Percentiles rank a stretch among this genome's conserved stretches.
These are phyloP conservation scores for Beauveria varroae DNA, from an alignment of 2,329 filamentous ascomycete species.

Conservation along the genomic window DNA sequence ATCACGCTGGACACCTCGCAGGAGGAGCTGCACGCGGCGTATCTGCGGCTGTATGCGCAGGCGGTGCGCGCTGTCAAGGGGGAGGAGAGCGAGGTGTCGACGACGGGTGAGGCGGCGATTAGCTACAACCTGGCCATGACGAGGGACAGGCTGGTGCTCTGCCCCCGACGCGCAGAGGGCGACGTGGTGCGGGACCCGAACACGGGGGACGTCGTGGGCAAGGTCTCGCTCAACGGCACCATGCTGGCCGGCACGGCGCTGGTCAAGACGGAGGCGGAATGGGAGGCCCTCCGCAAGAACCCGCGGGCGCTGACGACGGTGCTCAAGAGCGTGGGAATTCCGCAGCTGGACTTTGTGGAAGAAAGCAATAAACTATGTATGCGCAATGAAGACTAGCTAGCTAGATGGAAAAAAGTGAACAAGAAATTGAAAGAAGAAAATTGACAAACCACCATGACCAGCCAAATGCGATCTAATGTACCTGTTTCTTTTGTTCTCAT, in stretches of 20 bases:
- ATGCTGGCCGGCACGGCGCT: conserved; percentile 57
- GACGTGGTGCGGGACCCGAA: conserved; percentile 21
- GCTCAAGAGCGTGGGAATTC: conserved; percentile 25
- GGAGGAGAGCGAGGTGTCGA: conserved; percentile 10
- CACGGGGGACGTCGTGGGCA: conserved; percentile 30
- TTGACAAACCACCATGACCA: background rate
- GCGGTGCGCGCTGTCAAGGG: conserved; percentile 32
- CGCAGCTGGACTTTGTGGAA: conserved; percentile 11
- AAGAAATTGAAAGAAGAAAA: background rate
- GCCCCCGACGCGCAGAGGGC: conserved; percentile 48
- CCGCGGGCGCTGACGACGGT: conserved; percentile 17
- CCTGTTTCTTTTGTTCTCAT: background rate
- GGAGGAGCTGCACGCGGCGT: conserved; percentile 32
- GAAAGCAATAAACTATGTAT: conserved; percentile 4
- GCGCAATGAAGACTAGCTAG: background rate
- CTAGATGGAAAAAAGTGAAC: background rate
- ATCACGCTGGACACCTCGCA: conserved; percentile 28
- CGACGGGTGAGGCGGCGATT: conserved; percentile 38
- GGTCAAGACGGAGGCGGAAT: conserved; percentile 52
- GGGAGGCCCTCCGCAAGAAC: conserved; percentile 43
- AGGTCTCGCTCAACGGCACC: conserved; percentile 51
- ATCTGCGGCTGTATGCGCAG: conserved; percentile 40
- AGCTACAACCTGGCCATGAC: conserved; percentile 61
- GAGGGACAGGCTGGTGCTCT: conserved; percentile 41
- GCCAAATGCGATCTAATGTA: background rate